Percentiles rank a stretch among this genome's conserved stretches.
Conservation (phyloP, 331 rosid species). For the Cydonia oblonga region DNA sequence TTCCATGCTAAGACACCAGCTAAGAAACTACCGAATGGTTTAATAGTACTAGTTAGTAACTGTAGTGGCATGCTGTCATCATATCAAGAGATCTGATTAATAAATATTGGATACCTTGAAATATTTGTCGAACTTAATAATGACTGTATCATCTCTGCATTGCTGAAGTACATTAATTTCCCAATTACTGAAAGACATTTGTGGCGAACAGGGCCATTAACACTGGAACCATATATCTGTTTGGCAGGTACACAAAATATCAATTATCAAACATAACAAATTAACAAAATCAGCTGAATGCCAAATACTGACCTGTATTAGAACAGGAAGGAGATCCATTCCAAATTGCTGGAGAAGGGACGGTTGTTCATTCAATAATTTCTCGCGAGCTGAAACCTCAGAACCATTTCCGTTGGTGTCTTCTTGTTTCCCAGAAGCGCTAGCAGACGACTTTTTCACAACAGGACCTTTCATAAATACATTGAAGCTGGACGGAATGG, state of each 20-base stretch:
- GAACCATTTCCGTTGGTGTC: constrained; percentile 49
- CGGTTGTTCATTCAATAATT: constrained; percentile 86
- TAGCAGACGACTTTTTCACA: constrained; percentile 51
- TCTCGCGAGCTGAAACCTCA: constrained; percentile 82
- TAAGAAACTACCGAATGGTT: constrained; percentile 54
- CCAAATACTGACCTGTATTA: constrained; percentile 53
- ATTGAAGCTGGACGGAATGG: constrained; percentile 62
- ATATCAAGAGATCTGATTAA: constrained; percentile 4
- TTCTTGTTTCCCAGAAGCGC: constrained; percentile 73
- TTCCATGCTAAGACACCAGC: constrained; percentile 98
- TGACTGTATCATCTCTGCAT: constrained; percentile 93
- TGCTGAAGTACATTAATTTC: constrained; percentile 87
- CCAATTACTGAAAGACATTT: constrained; percentile 90
- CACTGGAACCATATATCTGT: constrained; percentile 97
- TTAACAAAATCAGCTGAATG: not conserved
- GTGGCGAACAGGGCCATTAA: constrained; percentile 90
- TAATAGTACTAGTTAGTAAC: constrained; percentile 1
- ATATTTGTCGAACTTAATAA: constrained; percentile 68
- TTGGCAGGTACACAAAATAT: constrained; percentile 13
- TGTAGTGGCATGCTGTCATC: not conserved
- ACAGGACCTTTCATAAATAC: constrained; percentile 66
- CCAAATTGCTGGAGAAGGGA: constrained; percentile 91
- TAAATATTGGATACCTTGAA: constrained; percentile 56
- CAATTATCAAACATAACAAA: constrained; percentile 7
- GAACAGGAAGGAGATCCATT: constrained; percentile 86